phyloP scores from a whole-genome alignment of 208 protist species.

The Crithidia brevicula region DNA sequence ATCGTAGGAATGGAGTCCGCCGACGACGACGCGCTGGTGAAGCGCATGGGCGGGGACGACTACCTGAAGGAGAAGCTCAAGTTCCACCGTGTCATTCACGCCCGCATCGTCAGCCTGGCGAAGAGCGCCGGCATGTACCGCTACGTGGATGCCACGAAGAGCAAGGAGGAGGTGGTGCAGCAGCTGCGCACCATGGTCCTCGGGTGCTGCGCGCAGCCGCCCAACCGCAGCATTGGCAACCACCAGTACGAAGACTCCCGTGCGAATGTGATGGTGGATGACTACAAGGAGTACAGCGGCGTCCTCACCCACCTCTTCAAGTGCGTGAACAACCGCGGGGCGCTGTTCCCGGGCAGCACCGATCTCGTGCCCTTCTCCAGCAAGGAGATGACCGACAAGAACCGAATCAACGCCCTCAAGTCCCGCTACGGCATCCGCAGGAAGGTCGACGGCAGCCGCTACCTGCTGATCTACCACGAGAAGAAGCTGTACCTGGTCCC shows the following conservation, averaged over 20 bases:
- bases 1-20: conserved; percentile 81
- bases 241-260: conserved; percentile 69
- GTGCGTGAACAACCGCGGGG: conserved; percentile 48
- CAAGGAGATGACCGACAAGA: conserved; percentile 79
- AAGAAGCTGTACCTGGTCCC: conserved; percentile 76
- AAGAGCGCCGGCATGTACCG: conserved; percentile 77
- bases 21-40: conserved; percentile 65
- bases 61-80: conserved; percentile 81
- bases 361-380: conserved; percentile 69
- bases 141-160: conserved; percentile 71
- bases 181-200: conserved; percentile 76
- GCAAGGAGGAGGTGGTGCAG: conserved; percentile 72
- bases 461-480: conserved; percentile 49
- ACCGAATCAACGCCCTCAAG: conserved; percentile 55
- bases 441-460: conserved; percentile 60
- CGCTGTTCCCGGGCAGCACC: conserved; percentile 60
- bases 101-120: conserved; percentile 73
- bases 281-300: conserved; percentile 66
- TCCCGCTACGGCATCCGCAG: conserved; percentile 71
- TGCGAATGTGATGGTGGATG: conserved; percentile 68
- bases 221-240: conserved; percentile 50
- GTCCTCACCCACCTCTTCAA: conserved; percentile 73
- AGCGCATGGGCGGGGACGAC: conserved; percentile 72
- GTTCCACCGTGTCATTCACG: conserved; percentile 86
- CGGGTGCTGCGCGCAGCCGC: conserved; percentile 81